These are phyloP conservation scores for Farysia itapuensis DNA, from an alignment of 1,284 basidiomycete species.

Conservation along the genomic window DNA sequence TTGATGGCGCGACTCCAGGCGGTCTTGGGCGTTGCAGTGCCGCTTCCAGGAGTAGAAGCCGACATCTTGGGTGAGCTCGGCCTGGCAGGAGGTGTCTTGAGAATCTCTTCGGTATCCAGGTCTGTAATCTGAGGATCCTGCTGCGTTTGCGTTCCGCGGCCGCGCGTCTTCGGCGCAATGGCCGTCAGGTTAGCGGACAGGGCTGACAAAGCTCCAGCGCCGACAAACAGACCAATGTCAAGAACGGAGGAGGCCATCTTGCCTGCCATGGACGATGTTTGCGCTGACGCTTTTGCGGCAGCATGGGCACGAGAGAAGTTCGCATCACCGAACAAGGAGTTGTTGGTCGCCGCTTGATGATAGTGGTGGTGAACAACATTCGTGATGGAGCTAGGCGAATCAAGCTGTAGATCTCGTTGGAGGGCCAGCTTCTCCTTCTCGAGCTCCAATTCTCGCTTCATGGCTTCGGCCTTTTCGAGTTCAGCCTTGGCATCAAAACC, in stretches of 20 bases:
- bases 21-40: slow-evolving; percentile 13
- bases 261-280: slow-evolving; percentile 10
- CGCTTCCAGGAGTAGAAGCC: slow-evolving; percentile 3
- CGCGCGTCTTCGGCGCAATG: slow-evolving; percentile 9
- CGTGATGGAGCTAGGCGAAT: background rate
- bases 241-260: slow-evolving; percentile 22
- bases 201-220: slow-evolving; percentile 27
- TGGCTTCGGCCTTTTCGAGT: slow-evolving; percentile 11
- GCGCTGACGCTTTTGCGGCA: slow-evolving; percentile 11
- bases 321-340: slow-evolving; percentile 2
- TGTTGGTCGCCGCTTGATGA: slow-evolving; percentile 7
- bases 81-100: background rate
- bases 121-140: slow-evolving; percentile 21
- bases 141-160: background rate
- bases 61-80: background rate
- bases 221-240: slow-evolving; percentile 30
- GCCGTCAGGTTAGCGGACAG: slow-evolving; percentile 22
- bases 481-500: slow-evolving; percentile 31
- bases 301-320: slow-evolving; percentile 22
- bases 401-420: slow-evolving; percentile 4
- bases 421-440: slow-evolving; percentile 9
- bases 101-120: slow-evolving; percentile 25
- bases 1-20: slow-evolving; percentile 21
- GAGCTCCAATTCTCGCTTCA: slow-evolving; percentile 26
- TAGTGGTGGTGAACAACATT: slow-evolving; percentile 34